A percentile compares a stretch with the other conserved stretches of the same genome.
These are phyloP conservation scores for Ceratocystis cubensis DNA, from an alignment of 2,329 filamentous ascomycete genomes.

Conservation along the genomic window DNA sequence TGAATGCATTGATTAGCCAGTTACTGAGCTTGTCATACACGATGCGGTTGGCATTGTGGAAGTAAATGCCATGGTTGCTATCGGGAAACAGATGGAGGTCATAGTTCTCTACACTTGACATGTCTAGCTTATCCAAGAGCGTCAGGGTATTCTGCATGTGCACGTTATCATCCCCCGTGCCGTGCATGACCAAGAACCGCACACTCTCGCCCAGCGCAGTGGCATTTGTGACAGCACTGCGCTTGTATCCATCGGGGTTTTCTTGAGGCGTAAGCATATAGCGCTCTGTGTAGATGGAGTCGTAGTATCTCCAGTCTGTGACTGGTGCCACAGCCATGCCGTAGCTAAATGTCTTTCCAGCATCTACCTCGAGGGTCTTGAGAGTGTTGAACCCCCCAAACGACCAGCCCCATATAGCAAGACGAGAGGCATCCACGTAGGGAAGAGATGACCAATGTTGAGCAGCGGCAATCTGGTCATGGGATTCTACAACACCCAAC, in stretches of 20 bases:
- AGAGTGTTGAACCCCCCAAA: slow-evolving; percentile 92
- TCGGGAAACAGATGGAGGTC: slow-evolving; percentile 95
- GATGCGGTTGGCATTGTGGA: slow-evolving; percentile 81
- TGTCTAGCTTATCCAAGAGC: slow-evolving; percentile 73
- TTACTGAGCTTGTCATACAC: slow-evolving; percentile 87
- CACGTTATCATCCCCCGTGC: slow-evolving; percentile 92
- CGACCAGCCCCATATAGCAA: slow-evolving; percentile 98
- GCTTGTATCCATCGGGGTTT: slow-evolving; percentile 66
- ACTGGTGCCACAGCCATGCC: slow-evolving; percentile 97
- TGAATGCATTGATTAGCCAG: slow-evolving; percentile 96
- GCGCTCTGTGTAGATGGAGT: slow-evolving; percentile 85
- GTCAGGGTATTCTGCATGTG: slow-evolving; percentile 90
- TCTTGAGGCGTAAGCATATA: slow-evolving; percentile 93
- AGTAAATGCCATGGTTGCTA: slow-evolving; percentile 87
- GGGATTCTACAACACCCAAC: slow-evolving; percentile 71
- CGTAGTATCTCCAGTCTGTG: slow-evolving; percentile 96
- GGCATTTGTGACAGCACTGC: slow-evolving; percentile 61
- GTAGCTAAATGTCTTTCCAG: slow-evolving; percentile 80
- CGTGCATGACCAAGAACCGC: slow-evolving; percentile 91
- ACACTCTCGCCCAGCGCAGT: slow-evolving; percentile 61
- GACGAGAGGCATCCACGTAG: slow-evolving; percentile 69
- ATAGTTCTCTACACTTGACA: slow-evolving; percentile 77
- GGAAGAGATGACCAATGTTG: slow-evolving; percentile 67
- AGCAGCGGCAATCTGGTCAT: slow-evolving; percentile 83
- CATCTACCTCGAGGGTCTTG: slow-evolving; percentile 87